These are phyloP conservation scores for Paspalum vaginatum DNA, from an alignment of 176 grass and related monocot genomes.

Conservation along the genomic window DNA sequence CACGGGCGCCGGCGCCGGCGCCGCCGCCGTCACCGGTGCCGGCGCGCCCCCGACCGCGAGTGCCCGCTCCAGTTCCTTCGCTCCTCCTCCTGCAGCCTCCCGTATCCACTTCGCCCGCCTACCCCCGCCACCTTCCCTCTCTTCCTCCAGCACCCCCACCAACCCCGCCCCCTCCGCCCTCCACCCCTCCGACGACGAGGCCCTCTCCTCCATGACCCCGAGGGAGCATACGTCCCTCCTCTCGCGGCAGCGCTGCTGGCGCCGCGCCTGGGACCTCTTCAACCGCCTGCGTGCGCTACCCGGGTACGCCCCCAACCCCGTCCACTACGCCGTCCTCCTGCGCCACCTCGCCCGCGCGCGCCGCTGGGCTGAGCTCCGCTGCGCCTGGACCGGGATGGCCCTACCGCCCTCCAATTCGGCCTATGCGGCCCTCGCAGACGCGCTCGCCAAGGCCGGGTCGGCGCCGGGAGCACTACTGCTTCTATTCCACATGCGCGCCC, in stretches of 20 bases:
- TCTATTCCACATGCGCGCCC: constrained; percentile 62
- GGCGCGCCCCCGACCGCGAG: neutral
- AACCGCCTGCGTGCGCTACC: constrained; percentile 51
- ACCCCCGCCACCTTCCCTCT: constrained; percentile 12
- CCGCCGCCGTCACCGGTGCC: neutral
- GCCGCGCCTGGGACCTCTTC: constrained; percentile 55
- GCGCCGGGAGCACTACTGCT: constrained; percentile 57
- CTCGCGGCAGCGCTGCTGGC: constrained; percentile 66
- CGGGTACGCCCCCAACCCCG: constrained; percentile 54
- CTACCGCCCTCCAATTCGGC: constrained; percentile 57
- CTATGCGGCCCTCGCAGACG: constrained; percentile 68
- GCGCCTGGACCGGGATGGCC: constrained; percentile 51
- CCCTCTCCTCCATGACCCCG: constrained; percentile 48
- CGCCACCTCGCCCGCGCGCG: constrained; percentile 63
- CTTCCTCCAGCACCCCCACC: constrained; percentile 25
- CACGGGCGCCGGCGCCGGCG: constrained; percentile 30
- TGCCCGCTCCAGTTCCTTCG: neutral
- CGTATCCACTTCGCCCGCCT: constrained; percentile 25
- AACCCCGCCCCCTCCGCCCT: neutral
- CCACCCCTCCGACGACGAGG: constrained; percentile 28
- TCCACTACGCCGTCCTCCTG: constrained; percentile 65
- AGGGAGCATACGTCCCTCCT: constrained; percentile 58
- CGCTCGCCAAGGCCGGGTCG: constrained; percentile 63
- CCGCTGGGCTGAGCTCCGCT: constrained; percentile 57
- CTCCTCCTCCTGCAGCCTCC: neutral